Evolutionary conservation across 1,284 basidiomycete species (phyloP).

Genomic region (Wallemia hederae): DNA sequence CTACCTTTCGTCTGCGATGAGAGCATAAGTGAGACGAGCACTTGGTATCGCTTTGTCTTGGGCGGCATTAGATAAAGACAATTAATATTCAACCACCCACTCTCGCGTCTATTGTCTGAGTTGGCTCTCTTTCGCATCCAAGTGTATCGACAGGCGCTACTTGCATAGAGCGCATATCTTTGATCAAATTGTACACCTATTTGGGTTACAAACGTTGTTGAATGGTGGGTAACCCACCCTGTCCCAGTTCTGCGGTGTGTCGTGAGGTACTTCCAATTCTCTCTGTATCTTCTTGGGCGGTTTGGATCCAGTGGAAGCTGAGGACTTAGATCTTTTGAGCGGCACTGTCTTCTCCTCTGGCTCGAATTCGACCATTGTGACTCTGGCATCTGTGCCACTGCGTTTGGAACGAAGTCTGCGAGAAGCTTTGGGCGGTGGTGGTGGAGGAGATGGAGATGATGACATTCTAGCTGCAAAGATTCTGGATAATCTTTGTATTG

Average conservation of each 20-base stretch:
- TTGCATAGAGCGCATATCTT: slow-evolving; percentile 39
- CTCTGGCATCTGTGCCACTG: not conserved
- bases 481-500: not conserved
- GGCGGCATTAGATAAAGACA: not conserved
- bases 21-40: slow-evolving; percentile 75
- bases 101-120: slow-evolving; percentile 13
- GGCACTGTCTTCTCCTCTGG: not conserved
- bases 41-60: slow-evolving; percentile 49
- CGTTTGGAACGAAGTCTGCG: not conserved
- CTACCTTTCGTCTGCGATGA: slow-evolving; percentile 68
- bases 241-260: slow-evolving; percentile 38
- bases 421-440: not conserved
- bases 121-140: slow-evolving; percentile 46
- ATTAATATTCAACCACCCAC: slow-evolving; percentile 9
- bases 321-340: not conserved
- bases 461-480: not conserved
- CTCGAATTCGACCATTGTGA: not conserved
- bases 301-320: not conserved
- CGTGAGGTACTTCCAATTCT: slow-evolving; percentile 34
- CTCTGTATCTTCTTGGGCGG: slow-evolving; percentile 22
- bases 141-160: slow-evolving; percentile 70
- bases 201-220: not conserved
- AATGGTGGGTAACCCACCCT: slow-evolving; percentile 18
- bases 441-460: not conserved
- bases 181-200: slow-evolving; percentile 32